These are phyloP conservation scores for Phytomonas sp. DNA, from an alignment of 208 protist species.

Conservation along the genomic window DNA sequence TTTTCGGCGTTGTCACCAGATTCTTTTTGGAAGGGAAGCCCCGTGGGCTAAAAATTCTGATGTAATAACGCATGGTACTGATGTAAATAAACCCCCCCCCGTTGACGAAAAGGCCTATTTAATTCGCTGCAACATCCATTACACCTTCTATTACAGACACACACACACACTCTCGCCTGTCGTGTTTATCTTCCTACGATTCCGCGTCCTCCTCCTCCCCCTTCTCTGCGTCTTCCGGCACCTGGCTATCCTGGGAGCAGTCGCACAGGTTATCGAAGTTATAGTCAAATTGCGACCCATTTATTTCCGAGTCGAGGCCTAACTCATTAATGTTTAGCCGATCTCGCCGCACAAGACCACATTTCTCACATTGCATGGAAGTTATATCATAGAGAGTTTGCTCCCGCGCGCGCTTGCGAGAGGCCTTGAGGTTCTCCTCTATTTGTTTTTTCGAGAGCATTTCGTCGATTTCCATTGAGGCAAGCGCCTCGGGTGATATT, in stretches of 20 bases:
- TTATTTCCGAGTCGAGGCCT: conserved; percentile 82
- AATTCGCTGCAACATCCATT: neutral
- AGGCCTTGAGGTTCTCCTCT: conserved; percentile 24
- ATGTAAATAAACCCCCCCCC: neutral
- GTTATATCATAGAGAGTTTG: conserved; percentile 68
- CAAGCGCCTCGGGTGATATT: conserved; percentile 35
- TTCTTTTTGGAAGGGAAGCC: neutral
- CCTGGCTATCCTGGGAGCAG: conserved; percentile 50
- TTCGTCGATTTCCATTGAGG: conserved; percentile 58
- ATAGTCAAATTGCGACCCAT: conserved; percentile 86
- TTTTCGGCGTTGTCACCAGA: neutral
- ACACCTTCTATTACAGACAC: neutral
- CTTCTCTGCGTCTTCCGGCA: conserved; percentile 24
- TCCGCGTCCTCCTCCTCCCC: conserved; percentile 14
- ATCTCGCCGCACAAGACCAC: conserved; percentile 69
- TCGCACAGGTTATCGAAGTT: conserved; percentile 83
- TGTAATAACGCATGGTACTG: neutral
- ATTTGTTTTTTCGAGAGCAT: conserved; percentile 64
- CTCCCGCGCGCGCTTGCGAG: conserved; percentile 73
- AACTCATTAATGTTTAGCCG: conserved; percentile 84
- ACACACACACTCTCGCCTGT: neutral
- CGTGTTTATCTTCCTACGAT: neutral
- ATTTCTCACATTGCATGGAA: conserved; percentile 76
- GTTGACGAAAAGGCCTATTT: neutral
- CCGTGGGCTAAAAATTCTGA: neutral